Evolutionary conservation across 139 green algal genomes (phyloP), one percentile per base, ranked within the genome.

Genomic region (Micromonas commoda): DNA sequence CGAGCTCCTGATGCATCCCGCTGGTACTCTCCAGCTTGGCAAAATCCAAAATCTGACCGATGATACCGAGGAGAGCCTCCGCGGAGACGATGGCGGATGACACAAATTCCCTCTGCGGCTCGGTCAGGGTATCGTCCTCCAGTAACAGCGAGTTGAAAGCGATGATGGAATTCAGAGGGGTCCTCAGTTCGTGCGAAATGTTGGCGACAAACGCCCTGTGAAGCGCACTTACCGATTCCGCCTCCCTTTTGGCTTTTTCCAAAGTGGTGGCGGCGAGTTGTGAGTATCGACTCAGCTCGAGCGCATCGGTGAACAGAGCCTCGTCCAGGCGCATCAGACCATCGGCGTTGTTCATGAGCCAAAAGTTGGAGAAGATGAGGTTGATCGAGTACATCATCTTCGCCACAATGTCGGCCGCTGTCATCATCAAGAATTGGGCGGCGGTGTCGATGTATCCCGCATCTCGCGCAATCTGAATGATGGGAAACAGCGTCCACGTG

Each of bases 101-200:
- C 9, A 57, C 45, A 16, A 57, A 57, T 16, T 57, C 45, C 45
- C 45, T 57, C 45, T 57, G 45, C 45, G 45, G 9, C 45, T 57
- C 45, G 24, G 0, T 29, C 24, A 68, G 19, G 6, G 24, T 29
- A 19, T 68, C 60, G 60, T 68, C 60, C 26, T 68, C 60, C 60
- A 29, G 24, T 19, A 68, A 23, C 60, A 91, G 72, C 81, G 88
- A 35, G 3, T 75, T 73, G 52, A 85, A 70, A 24, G 71, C 86
- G 34, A 91, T 84, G 53, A 89, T 91, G 20, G 85, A 86, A 65
- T 90, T 90, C 34, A 91, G 73, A 3, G 87, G 87, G 0, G 87
- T 91, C 28, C 87, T 70, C 26, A 91, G 87, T 45, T 91, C 87
- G 63, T 91, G 87, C 71, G 82, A 88, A 37, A 90, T 87, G 71